Percentiles rank a stretch among this genome's conserved stretches.
phyloP scores from a whole-genome alignment of 139 green algal genomes.

The Protoeuglena noctilucae region DNA sequence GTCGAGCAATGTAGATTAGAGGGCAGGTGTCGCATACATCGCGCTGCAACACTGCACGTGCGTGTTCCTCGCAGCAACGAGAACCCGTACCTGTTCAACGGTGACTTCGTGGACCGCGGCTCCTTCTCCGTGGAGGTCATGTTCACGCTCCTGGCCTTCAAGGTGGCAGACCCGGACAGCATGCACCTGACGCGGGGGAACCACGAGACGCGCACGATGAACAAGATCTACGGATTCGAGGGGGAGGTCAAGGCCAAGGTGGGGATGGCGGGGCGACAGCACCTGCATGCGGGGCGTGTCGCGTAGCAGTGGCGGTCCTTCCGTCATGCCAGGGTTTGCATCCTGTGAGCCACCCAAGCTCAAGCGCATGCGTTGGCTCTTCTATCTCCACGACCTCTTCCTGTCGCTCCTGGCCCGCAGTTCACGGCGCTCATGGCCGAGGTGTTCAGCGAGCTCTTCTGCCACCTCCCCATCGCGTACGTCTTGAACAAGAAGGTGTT shows the following conservation, averaged over 20 bases:
- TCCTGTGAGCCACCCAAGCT: no score
- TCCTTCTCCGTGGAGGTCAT: conserved; percentile 87
- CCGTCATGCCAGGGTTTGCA: no score
- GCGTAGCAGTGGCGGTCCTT: no score
- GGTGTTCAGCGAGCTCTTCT: conserved; percentile 83
- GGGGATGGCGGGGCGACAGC: no score
- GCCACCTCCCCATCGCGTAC: conserved; percentile 72
- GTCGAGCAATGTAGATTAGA: no score
- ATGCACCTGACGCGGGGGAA: conserved; percentile 86
- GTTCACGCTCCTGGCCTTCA: conserved; percentile 80
- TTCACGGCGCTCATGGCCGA: conserved; percentile 60
- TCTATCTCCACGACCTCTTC: background rate
- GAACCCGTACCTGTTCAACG: conserved; percentile 99
- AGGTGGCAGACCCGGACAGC: conserved; percentile 51
- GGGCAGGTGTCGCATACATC: no score
- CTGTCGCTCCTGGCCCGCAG: no score
- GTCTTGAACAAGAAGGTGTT: conserved; percentile 43
- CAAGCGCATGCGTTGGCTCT: no score
- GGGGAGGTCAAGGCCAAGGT: conserved; percentile 84
- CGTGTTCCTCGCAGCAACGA: no score
- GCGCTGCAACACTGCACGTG: no score
- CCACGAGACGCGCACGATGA: conserved; percentile 89
- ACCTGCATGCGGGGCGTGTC: no score
- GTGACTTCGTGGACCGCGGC: conserved; percentile 95
- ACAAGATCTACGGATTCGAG: conserved; percentile 92